Evolutionary conservation across 306 rosid genomes (phyloP), one percentile per base, ranked within the genome.

Genomic region (Prunus mongolica): DNA sequence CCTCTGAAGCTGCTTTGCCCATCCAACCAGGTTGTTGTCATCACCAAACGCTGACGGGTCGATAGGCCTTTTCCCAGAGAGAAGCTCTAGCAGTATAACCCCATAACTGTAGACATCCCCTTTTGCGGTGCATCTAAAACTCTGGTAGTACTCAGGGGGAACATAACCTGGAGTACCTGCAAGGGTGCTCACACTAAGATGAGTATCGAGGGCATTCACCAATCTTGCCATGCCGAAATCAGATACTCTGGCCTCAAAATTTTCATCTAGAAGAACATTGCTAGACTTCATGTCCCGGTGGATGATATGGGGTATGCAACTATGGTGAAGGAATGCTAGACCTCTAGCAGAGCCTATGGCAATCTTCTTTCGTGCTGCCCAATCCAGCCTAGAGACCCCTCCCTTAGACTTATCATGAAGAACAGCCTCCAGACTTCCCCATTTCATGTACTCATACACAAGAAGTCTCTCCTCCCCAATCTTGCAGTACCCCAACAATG

Each of bases 171-270:
- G 97, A 18, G 97, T 91, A 44, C 97, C 97, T 1, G 89, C 93
- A 25, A 91, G 91, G 27, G 95, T 91, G 87, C 93, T 91, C 16
- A 91, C 97, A 20, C 95, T 89, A 44, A 91, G 88, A 84, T 91
- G 97, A 66, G 97, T 87, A 74, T 91, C 97, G 1, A 87, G 88
- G n/a, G 90, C 93, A 71, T 83, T 89, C 6, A 91, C 90, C 84
- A 91, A 75, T 77, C 97, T 89, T 30, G 97, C 97, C 97, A 91
- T 91, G 49, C 97, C 97, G 24, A 91, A 91, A 81, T 91, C 97
- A 1, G 97, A 91, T 38, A 91, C 97, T 51, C 93, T 85, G 24
- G 97, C 93, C 77, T 91, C 97, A 49, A 91, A 88, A 30, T 88
- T 85, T 70, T 89, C 95, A 72, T 91, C 97, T 8, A 91, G 86